These are phyloP conservation scores for Saccharomycopsis sp. DNA, from an alignment of 805 yeast species.

Conservation along the genomic window DNA sequence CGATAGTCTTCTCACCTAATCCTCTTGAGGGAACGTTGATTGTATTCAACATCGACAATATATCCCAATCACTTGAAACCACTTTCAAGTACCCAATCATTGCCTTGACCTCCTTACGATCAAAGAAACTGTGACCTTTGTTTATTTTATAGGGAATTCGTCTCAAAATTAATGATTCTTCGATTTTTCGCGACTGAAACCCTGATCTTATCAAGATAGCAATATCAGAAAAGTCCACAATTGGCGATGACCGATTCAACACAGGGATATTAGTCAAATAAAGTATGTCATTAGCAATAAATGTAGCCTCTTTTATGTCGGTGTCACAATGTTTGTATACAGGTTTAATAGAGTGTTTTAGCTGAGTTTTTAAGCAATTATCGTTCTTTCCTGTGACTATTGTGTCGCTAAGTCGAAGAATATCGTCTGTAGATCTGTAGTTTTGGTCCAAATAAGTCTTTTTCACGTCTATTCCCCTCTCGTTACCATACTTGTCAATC, in stretches of 20 bases:
- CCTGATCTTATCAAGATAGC: conserved; percentile 68
- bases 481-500: conserved; percentile 28
- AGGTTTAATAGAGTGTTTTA: conserved; percentile 38
- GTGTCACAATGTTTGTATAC: conserved; percentile 36
- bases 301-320: conserved; percentile 49
- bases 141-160: conserved; percentile 61
- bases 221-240: conserved; percentile 51
- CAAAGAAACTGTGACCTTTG: conserved; percentile 79
- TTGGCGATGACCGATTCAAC: not conserved
- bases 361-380: conserved; percentile 40
- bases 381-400: conserved; percentile 39
- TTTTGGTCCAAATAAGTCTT: conserved; percentile 53
- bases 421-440: conserved; percentile 71
- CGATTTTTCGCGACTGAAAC: conserved; percentile 54
- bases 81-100: conserved; percentile 62
- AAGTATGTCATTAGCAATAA: conserved; percentile 50
- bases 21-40: conserved; percentile 60
- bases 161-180: conserved; percentile 48
- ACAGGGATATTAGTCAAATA: conserved; percentile 30
- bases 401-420: conserved; percentile 55
- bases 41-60: conserved; percentile 51
- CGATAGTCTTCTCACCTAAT: conserved; percentile 51
- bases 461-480: conserved; percentile 21
- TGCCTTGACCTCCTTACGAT: conserved; percentile 56
- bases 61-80: conserved; percentile 51